These are phyloP conservation scores for Talaromyces wortmannii DNA, from an alignment of 495 filamentous ascomycete genomes.

Conservation along the genomic window DNA sequence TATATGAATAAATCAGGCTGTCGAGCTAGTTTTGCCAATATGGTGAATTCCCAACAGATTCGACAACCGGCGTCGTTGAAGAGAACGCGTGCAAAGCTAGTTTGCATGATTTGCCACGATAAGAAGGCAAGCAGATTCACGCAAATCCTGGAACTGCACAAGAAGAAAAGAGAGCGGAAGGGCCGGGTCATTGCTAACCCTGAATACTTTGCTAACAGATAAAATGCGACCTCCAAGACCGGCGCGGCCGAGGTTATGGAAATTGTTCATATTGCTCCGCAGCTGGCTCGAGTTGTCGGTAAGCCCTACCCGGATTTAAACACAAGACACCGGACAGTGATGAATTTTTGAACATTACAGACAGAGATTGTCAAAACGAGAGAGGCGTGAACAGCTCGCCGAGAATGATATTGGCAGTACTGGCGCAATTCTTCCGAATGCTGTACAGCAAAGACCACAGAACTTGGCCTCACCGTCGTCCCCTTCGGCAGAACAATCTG, in stretches of 20 bases:
- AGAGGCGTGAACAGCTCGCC: slow-evolving; percentile 4
- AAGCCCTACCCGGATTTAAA: not conserved
- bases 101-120: slow-evolving; percentile 23
- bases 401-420: slow-evolving; percentile 4
- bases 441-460: slow-evolving; percentile 8
- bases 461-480: slow-evolving; percentile 4
- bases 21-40: not conserved
- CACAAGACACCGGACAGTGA: not conserved
- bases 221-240: slow-evolving; percentile 25
- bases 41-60: not conserved
- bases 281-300: slow-evolving; percentile 18
- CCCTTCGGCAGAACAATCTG: not conserved
- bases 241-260: slow-evolving; percentile 13
- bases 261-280: slow-evolving; percentile 22
- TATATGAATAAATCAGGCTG: not conserved
- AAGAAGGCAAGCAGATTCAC: slow-evolving; percentile 17
- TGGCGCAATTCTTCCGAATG: slow-evolving; percentile 5
- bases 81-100: slow-evolving; percentile 23
- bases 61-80: slow-evolving; percentile 7
- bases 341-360: not conserved
- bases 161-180: too few relatives aligned
- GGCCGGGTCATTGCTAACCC: too few relatives aligned
- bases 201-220: slow-evolving; percentile 11
- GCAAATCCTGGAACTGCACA: too few relatives aligned
- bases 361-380: slow-evolving; percentile 13